phyloP scores from a whole-genome alignment of 441 rosid species.

The Arabidopsis lyrata region DNA sequence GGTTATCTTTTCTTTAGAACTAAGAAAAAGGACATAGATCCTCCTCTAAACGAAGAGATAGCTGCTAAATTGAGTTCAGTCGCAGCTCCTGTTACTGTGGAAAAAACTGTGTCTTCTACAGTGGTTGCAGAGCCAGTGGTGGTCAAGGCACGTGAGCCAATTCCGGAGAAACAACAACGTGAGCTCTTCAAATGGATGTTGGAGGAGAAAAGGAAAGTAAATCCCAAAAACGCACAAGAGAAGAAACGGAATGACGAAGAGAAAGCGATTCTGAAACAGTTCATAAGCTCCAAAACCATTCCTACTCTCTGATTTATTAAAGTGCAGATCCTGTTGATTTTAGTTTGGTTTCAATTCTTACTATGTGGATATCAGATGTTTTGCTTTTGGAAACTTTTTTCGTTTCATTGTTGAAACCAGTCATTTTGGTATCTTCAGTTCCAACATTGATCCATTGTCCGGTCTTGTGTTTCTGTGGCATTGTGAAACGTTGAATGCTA shows the following conservation, averaged over 20 bases:
- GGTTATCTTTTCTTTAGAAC: slow-evolving; percentile 84
- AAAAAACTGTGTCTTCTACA: slow-evolving; percentile 43
- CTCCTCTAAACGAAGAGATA: slow-evolving; percentile 46
- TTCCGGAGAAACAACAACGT: slow-evolving; percentile 76
- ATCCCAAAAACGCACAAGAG: slow-evolving; percentile 70
- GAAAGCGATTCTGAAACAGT: slow-evolving; percentile 85
- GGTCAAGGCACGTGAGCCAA: slow-evolving; percentile 58
- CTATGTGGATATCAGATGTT: slow-evolving; percentile 39
- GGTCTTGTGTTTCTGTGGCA: background rate
- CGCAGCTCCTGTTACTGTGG: slow-evolving; percentile 46
- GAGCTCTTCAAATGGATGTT: slow-evolving; percentile 89
- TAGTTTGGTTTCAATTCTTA: slow-evolving; percentile 26
- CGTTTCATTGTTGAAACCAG: slow-evolving; percentile 18
- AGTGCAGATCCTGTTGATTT: slow-evolving; percentile 24
- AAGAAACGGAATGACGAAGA: slow-evolving; percentile 81
- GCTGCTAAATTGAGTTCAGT: slow-evolving; percentile 35
- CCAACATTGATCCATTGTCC: background rate
- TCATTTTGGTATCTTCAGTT: slow-evolving; percentile 5
- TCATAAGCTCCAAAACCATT: slow-evolving; percentile 71
- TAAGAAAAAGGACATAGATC: slow-evolving; percentile 60
- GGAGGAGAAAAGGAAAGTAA: slow-evolving; percentile 92
- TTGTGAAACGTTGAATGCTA: background rate
- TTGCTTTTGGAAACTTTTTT: slow-evolving; percentile 23
- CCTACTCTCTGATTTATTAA: slow-evolving; percentile 48
- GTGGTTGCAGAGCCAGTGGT: slow-evolving; percentile 47